phyloP scores from a whole-genome alignment of 805 yeast species.

The Lipomyces kockii region DNA sequence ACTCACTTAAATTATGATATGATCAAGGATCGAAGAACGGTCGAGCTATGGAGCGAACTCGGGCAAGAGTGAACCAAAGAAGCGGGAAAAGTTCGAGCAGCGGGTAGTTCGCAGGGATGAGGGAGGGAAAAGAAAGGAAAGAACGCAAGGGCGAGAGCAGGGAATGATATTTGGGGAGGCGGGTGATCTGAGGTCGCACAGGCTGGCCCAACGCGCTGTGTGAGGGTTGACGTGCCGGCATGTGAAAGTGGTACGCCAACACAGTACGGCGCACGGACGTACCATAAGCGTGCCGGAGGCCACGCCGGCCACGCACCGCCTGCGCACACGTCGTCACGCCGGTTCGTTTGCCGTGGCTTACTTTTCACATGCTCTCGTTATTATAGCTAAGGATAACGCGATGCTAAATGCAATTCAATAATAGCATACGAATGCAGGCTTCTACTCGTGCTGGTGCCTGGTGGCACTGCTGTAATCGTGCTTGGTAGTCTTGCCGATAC shows the following conservation, averaged over 20 bases:
- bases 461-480: too few relatives aligned
- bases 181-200: neutral
- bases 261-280: conserved; percentile 1
- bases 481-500: too few relatives aligned
- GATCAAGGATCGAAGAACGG: conserved; percentile 5
- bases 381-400: too few relatives aligned
- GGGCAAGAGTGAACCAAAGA: neutral
- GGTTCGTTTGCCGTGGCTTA: neutral
- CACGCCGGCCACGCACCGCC: neutral
- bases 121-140: conserved; percentile 4
- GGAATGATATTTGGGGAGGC: conserved; percentile 5
- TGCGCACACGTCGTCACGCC: conserved; percentile 1
- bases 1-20: neutral
- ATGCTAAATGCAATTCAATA: too few relatives aligned
- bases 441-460: too few relatives aligned
- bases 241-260: conserved; percentile 15
- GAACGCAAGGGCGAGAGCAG: conserved; percentile 3
- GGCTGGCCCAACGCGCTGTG: conserved; percentile 1
- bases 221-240: conserved; percentile 4
- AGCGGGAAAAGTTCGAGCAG: neutral
- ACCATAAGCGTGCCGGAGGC: neutral
- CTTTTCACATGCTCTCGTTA: too few relatives aligned
- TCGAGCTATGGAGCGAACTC: neutral
- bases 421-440: too few relatives aligned
- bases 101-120: conserved; percentile 2